Conservation (phyloP, 345 rosid species). For the Conringia planisiliqua region DNA sequence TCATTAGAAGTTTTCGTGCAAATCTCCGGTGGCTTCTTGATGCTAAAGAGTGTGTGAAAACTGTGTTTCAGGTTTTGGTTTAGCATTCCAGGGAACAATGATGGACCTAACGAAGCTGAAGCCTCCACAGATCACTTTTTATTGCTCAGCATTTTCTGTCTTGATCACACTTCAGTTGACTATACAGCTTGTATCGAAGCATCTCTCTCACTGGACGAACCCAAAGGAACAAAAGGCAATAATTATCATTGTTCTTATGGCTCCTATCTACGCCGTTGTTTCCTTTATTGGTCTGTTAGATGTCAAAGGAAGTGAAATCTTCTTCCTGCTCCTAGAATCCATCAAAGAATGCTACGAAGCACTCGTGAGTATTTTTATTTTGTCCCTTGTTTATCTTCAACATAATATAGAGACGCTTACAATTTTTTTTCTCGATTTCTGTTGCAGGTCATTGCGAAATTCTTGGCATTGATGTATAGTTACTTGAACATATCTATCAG, state of each 20-base stretch:
- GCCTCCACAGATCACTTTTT: conserved; percentile 58
- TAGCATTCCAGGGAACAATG: conserved; percentile 12
- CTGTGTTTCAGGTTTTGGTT: conserved; percentile 13
- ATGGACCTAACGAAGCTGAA: conserved; percentile 57
- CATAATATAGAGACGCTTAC: neutral
- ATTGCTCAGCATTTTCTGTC: conserved; percentile 60
- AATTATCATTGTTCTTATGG: conserved; percentile 82
- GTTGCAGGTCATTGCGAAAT: conserved; percentile 87
- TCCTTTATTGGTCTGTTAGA: conserved; percentile 81
- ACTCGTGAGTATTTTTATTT: conserved; percentile 45
- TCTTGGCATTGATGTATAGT: conserved; percentile 88
- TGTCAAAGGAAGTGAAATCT: conserved; percentile 68
- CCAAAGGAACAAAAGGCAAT: conserved; percentile 97
- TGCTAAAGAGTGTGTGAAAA: conserved; percentile 1
- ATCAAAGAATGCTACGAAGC: conserved; percentile 95
- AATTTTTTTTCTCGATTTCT: neutral
- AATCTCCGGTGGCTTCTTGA: neutral
- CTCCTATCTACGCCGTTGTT: conserved; percentile 71
- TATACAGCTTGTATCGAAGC: conserved; percentile 75
- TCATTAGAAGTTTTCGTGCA: neutral
- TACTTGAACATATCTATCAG: conserved; percentile 84
- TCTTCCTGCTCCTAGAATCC: conserved; percentile 79
- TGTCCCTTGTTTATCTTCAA: neutral
- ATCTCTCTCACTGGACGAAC: conserved; percentile 86
- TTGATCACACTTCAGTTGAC: conserved; percentile 72